A percentile compares a stretch with the other conserved stretches of the same genome.
Evolutionary conservation across 1,284 basidiomycete genomes (phyloP).

Genomic region (Marasmius oreades): DNA sequence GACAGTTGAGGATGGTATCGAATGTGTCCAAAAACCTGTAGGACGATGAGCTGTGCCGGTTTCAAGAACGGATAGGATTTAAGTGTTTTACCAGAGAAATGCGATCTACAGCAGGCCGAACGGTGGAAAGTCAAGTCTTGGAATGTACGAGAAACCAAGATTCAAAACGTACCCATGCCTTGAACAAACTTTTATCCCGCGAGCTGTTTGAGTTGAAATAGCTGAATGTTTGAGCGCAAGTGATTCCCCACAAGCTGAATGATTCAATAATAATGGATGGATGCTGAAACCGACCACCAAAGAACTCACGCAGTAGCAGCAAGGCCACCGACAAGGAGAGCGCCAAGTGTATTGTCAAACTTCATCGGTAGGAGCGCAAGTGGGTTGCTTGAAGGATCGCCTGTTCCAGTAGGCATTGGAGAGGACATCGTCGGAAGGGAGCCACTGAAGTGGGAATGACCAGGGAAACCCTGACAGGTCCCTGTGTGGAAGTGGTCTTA

Average conservation of each 20-base stretch:
- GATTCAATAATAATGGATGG: background rate
- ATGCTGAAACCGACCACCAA: background rate
- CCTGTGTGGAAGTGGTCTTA: too few species aligned
- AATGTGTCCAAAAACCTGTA: slow-evolving; percentile 49
- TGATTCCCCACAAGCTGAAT: slow-evolving; percentile 53
- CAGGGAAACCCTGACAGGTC: background rate
- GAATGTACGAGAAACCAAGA: background rate
- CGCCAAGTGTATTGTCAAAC: slow-evolving; percentile 45
- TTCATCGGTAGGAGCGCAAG: slow-evolving; percentile 17
- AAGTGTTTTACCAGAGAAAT: slow-evolving; percentile 33
- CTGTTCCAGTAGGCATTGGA: background rate
- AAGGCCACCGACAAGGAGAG: slow-evolving; percentile 44
- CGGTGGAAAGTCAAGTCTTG: background rate
- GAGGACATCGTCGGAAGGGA: background rate
- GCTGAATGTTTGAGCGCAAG: slow-evolving; percentile 49
- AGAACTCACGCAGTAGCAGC: slow-evolving; percentile 41
- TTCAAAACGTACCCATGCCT: slow-evolving; percentile 33
- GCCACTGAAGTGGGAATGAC: background rate
- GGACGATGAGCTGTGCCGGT: background rate
- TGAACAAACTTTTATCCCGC: slow-evolving; percentile 35
- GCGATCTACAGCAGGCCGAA: too few species aligned
- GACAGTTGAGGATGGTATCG: slow-evolving; percentile 42
- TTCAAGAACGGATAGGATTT: background rate
- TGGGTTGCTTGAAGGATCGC: background rate
- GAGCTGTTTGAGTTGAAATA: slow-evolving; percentile 40